Percentiles rank a stretch among this genome's conserved stretches.
These are phyloP conservation scores for Prunus padus DNA, from an alignment of 306 rosid species.

Conservation along the genomic window DNA sequence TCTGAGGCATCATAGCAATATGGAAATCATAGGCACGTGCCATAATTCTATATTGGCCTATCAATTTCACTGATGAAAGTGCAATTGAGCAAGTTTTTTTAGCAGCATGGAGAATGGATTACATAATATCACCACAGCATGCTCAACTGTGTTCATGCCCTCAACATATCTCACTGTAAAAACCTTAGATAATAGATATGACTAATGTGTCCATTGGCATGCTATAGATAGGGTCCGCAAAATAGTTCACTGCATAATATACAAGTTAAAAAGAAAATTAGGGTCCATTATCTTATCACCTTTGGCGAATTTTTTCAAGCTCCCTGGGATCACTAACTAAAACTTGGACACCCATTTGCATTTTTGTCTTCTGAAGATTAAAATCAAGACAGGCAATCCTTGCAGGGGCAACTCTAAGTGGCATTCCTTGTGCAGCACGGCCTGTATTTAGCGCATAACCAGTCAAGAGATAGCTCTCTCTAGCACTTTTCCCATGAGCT, in stretches of 20 bases:
- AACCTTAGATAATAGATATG: not conserved
- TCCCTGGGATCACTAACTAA: conserved; percentile 89
- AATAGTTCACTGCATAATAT: not conserved
- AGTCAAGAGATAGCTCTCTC: conserved; percentile 85
- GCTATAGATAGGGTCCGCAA: not conserved
- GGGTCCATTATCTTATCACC: conserved; percentile 39
- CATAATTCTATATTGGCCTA: not conserved
- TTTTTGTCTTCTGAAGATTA: conserved; percentile 98
- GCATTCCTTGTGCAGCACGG: conserved; percentile 99
- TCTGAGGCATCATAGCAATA: not conserved
- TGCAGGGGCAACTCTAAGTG: conserved; percentile 87
- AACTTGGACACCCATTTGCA: conserved; percentile 98
- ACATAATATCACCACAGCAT: not conserved
- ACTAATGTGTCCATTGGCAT: not conserved
- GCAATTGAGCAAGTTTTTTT: not conserved
- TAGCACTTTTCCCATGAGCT: conserved; percentile 96
- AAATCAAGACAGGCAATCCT: conserved; percentile 93
- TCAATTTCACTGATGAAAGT: not conserved
- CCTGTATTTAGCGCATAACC: conserved; percentile 94
- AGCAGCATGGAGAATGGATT: not conserved
- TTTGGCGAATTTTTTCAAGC: conserved; percentile 93
- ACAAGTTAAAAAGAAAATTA: not conserved
- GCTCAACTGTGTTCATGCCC: not conserved
- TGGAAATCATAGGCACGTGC: not conserved
- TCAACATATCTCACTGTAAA: not conserved